A percentile compares a stretch with the other conserved stretches of the same genome.
Conservation (phyloP, 352 stramenopile species). For the Phytophthora ramorum region DNA sequence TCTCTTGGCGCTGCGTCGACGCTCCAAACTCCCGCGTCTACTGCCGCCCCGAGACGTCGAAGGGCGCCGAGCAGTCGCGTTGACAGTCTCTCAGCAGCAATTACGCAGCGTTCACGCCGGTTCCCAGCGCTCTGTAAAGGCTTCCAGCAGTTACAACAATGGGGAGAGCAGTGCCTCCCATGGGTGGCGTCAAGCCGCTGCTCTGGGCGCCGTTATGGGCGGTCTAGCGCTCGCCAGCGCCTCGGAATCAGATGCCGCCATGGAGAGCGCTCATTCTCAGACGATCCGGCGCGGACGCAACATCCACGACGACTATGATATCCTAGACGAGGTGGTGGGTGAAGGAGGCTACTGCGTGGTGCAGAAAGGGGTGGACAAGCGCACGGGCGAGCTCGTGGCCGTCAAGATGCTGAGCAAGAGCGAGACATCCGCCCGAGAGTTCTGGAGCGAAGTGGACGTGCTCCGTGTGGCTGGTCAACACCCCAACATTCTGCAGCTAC, state of each 20-base stretch:
- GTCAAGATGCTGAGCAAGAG: slow-evolving; percentile 86
- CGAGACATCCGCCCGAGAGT: slow-evolving; percentile 78
- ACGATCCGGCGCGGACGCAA: slow-evolving; percentile 29
- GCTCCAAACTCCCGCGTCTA: slow-evolving; percentile 21
- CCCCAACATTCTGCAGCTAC: slow-evolving; percentile 83
- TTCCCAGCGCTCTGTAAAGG: slow-evolving; percentile 14
- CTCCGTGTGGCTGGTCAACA: slow-evolving; percentile 74
- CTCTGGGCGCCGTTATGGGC: slow-evolving; percentile 28
- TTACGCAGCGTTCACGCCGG: not conserved
- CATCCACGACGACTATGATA: slow-evolving; percentile 79
- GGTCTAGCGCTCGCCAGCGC: slow-evolving; percentile 17
- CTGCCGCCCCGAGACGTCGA: not conserved
- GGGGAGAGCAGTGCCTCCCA: not conserved
- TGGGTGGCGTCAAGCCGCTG: slow-evolving; percentile 10
- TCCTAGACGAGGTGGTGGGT: slow-evolving; percentile 81
- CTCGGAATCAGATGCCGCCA: slow-evolving; percentile 19
- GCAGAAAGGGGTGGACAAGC: slow-evolving; percentile 68
- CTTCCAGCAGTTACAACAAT: slow-evolving; percentile 24
- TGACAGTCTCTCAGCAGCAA: slow-evolving; percentile 2
- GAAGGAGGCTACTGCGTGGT: slow-evolving; percentile 87
- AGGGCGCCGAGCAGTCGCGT: not conserved
- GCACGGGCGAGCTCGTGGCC: slow-evolving; percentile 72
- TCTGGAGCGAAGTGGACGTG: slow-evolving; percentile 87
- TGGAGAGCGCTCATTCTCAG: slow-evolving; percentile 22
- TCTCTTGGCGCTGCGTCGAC: slow-evolving; percentile 31